Base-by-base conservation (phyloP, 192 early-diverging fungal genomes). In the Mortierella antarctica region DNA sequence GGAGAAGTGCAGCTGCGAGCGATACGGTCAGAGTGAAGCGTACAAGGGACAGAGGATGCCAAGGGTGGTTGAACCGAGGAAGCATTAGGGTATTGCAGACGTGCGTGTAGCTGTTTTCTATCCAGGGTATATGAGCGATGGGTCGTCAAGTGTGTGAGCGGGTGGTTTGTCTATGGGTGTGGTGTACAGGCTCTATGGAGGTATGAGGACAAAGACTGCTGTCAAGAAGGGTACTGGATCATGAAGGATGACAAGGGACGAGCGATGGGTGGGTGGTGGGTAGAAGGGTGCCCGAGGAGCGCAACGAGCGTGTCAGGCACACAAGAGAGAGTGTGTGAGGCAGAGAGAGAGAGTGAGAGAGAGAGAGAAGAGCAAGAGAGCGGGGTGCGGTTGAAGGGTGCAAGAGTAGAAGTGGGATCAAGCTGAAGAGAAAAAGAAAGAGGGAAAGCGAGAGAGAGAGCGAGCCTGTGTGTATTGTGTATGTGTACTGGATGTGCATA, bases 201-300 rank as follows among this genome's bases (percentile, higher is more conserved):
- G 1, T 13, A 15, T 2, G 55, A 21, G 9, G 15, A 21, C 17
- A 6, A 57, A 23, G 55, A 31, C 31, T 31, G 31, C 15, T 20
- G 55, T 10, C 55, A 71, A 21, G 57, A 71, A 58, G 42, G 12
- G 67, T 57, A 46, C 7, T 56, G n/a, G 66, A 49, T 57, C 57
- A 69, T 69, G 65, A 47, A 48, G 9, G 47, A 57, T 23, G 56
- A 46, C 21, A 13, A 41, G 31, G 63, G 53, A 39, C 31, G 41
- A 51, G 53, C 59, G 55, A 9, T 13, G 47, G 46, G 55, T 18
- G 66, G 0, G 14, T 21, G 0, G 14, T 21, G n/a, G n/a, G 47
- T 15, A n/a, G 45, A 6, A 42, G 42, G 14, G n/a, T 53, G 18
- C 17, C 47, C 57, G 18, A 20, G 14, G 48, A 60, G 64, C 13